Evolutionary conservation across 2,329 filamentous ascomycete genomes (phyloP).

Genomic region (Tolypocladium guangdongense): DNA sequence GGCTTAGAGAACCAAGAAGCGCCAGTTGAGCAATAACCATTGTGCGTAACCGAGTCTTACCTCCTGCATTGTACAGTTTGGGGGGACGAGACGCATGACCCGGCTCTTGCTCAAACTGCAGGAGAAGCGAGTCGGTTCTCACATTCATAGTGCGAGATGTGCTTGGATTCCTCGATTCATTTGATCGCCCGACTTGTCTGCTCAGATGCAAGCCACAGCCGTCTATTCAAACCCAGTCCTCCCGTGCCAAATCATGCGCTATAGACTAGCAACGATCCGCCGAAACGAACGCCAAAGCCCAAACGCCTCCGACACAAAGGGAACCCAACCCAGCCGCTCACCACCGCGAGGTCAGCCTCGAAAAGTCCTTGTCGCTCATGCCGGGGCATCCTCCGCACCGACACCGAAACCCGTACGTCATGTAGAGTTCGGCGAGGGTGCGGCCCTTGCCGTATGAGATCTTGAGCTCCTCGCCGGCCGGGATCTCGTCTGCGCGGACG

Average conservation of each 20-base stretch:
- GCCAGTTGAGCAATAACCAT: not conserved
- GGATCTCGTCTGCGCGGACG: constrained; percentile 22
- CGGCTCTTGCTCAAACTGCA: not conserved
- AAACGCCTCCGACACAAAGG: too few relatives aligned
- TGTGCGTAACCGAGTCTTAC: not conserved
- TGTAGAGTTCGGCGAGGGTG: constrained; percentile 25
- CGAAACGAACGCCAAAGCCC: not conserved
- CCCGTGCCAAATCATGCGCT: not conserved
- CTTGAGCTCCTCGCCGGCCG: constrained; percentile 36
- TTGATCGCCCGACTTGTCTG: not conserved
- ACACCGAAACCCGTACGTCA: constrained; percentile 42
- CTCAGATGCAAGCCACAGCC: not conserved
- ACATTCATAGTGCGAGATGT: not conserved
- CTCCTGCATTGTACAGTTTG: not conserved
- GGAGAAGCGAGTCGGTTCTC: too few relatives aligned
- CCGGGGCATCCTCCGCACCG: constrained; percentile 34
- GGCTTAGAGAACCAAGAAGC: not conserved
- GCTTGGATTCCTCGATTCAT: not conserved
- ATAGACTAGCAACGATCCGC: not conserved
- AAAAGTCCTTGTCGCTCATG: constrained; percentile 4
- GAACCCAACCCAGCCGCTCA: not conserved
- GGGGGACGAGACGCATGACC: not conserved
- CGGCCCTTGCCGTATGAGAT: constrained; percentile 34
- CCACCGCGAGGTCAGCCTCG: constrained; percentile 1
- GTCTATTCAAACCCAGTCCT: not conserved